Percentiles rank a stretch among this genome's conserved stretches.
These are phyloP conservation scores for Stagonosporopsis chrysanthemi DNA, from an alignment of 2,329 filamentous ascomycete genomes.

Conservation along the genomic window DNA sequence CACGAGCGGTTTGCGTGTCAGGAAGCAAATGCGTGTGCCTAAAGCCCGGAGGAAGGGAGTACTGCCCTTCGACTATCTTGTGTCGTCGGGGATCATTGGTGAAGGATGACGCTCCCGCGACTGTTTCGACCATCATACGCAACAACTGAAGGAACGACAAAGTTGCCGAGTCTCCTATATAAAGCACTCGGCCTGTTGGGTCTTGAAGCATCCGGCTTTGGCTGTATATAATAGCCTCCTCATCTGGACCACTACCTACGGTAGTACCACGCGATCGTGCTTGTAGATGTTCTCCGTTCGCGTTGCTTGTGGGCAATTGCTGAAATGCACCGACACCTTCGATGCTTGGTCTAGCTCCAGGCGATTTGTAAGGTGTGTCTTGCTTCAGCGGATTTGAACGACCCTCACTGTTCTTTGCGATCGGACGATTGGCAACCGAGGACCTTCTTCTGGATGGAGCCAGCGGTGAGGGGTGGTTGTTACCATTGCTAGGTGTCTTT, in stretches of 20 bases:
- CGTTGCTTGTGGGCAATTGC: constrained; percentile 31
- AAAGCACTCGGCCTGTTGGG: constrained; percentile 64
- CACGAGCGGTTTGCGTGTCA: constrained; percentile 61
- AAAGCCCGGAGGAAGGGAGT: constrained; percentile 56
- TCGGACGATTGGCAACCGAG: constrained; percentile 23
- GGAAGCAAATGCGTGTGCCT: constrained; percentile 63
- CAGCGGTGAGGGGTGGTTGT: constrained; percentile 29
- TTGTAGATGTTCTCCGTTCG: constrained; percentile 30
- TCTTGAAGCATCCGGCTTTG: constrained; percentile 68
- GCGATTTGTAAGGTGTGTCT: constrained; percentile 30
- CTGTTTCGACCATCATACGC: constrained; percentile 65
- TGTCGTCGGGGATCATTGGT: constrained; percentile 65
- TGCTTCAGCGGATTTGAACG: constrained; percentile 24
- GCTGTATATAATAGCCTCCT: constrained; percentile 64
- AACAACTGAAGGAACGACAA: constrained; percentile 68
- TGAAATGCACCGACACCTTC: constrained; percentile 38
- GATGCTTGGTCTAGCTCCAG: constrained; percentile 31
- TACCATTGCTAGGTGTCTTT: constrained; percentile 36
- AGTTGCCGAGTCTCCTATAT: constrained; percentile 69
- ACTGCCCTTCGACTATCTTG: constrained; percentile 64
- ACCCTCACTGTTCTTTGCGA: constrained; percentile 13
- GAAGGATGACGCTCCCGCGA: constrained; percentile 63
- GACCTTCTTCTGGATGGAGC: constrained; percentile 26
- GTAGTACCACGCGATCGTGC: constrained; percentile 44
- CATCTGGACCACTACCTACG: constrained; percentile 56